Conservation (phyloP, 2,329 filamentous ascomycete species). For the Sporothrix globosa region DNA sequence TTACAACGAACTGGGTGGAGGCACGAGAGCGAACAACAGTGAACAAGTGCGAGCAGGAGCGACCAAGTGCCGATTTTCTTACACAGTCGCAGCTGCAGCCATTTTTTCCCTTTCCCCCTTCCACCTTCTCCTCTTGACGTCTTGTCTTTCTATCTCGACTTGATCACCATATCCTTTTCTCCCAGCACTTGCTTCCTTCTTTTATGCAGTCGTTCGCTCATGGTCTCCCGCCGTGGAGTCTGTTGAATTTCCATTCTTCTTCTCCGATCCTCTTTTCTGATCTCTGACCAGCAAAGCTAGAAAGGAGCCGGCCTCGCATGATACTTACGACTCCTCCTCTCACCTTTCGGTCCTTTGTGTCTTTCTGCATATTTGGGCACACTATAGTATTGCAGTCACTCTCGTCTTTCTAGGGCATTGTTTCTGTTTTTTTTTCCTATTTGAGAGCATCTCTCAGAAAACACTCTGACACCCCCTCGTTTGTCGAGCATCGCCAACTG, state of each 20-base stretch:
- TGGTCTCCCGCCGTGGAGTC: conserved; percentile 23
- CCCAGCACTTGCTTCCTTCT: background rate
- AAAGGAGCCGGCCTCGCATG: background rate
- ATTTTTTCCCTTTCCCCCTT: conserved; percentile 29
- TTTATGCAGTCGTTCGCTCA: conserved; percentile 13
- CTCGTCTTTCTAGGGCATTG: background rate
- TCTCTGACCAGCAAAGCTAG: conserved; percentile 8
- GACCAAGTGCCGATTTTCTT: conserved; percentile 29
- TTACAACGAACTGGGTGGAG: conserved; percentile 9
- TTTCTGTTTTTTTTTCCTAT: conserved; percentile 5
- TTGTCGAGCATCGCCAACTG: conserved; percentile 15
- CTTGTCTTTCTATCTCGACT: background rate
- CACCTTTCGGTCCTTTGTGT: background rate
- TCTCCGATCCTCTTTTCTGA: background rate
- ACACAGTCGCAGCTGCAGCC: conserved; percentile 14
- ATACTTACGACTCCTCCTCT: background rate
- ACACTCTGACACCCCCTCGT: background rate
- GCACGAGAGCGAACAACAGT: conserved; percentile 15
- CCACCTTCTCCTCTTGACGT: background rate
- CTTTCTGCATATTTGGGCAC: background rate
- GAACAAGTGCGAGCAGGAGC: background rate
- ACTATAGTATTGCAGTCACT: background rate
- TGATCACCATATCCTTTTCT: background rate
- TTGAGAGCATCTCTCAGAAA: background rate
- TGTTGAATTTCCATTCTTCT: conserved; percentile 3